Base-by-base conservation (phyloP, 495 filamentous ascomycete species). In the Baudoinia panamericana region DNA sequence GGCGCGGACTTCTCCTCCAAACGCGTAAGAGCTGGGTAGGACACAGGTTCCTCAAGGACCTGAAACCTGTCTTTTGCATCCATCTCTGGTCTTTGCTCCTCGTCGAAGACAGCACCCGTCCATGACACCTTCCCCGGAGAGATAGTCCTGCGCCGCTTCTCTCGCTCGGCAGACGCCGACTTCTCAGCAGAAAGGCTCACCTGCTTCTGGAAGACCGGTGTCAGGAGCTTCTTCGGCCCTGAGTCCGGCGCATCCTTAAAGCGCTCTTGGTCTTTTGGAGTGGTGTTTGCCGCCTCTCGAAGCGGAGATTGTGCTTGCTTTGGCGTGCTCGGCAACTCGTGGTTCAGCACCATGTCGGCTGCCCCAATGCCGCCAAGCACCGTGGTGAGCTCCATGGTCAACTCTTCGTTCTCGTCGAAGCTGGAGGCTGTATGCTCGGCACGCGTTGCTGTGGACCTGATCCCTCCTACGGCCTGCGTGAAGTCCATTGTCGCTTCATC, bases 321-420 rank as follows among this genome's bases (percentile, higher is more conserved):
- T 22, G 73, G 70, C 9, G 70, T 70, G 15, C 34, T 46, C 20
- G 50, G 46, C 30, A 30, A 27, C 1, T 26, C 46, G 13, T 54
- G 52, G 33, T 9, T 2, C 9, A 26, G 8, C 17, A 39, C 24
- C 15, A 22, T 30, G 15, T 40, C 24, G 12, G 8, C 52, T 18
- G 39, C 37, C 34, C 41, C 52, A 21, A 86, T 64, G 35, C 73
- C 75, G 6, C 82, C 82, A 41, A 87, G 61, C 0, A 75, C 78
- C 26, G 75, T 72, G 0, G 82, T 92, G 36, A 88, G 70, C 43
- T 86, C 83, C 81, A 86, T 86, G 2, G 80, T 80, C 66, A 88
- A 71, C 36, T 79, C 80, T 55, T 78, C 75, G 29, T 73, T 66
- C 28, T 83, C 78, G 36, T 79, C 48, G 13, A 54, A 43, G 29